phyloP scores from a whole-genome alignment of 2,329 filamentous ascomycete species.

The Fonsecaea multimorphosa region DNA sequence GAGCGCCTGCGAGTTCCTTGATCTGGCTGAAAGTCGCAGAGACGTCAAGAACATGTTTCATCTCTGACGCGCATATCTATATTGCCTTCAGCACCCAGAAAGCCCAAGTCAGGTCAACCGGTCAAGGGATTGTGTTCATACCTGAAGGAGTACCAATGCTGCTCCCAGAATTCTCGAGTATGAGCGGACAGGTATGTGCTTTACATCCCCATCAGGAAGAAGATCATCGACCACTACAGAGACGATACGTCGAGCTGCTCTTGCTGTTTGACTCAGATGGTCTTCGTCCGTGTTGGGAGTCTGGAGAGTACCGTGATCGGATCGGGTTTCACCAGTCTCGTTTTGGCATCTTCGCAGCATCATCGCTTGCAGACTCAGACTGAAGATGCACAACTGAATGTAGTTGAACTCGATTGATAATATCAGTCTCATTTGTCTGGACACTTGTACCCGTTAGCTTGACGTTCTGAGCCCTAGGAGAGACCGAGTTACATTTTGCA shows the following conservation, averaged over 20 bases:
- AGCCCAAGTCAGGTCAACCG: neutral
- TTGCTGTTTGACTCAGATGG: neutral
- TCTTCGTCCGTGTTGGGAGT: conserved; percentile 2
- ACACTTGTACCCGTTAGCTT: neutral
- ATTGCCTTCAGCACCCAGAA: neutral
- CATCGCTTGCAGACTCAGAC: conserved; percentile 7
- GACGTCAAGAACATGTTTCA: conserved; percentile 9
- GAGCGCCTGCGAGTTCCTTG: neutral
- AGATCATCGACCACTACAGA: conserved; percentile 7
- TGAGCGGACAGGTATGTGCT: conserved; percentile 10
- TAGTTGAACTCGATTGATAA: conserved; percentile 12
- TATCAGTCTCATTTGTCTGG: conserved; percentile 8
- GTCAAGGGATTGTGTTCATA: conserved; percentile 1
- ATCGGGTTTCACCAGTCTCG: neutral
- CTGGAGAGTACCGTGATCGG: neutral
- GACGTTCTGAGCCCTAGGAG: neutral
- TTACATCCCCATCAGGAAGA: conserved; percentile 8
- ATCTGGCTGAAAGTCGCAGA: conserved; percentile 9
- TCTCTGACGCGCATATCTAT: conserved; percentile 4
- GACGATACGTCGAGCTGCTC: conserved; percentile 9
- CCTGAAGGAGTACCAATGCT: conserved; percentile 7
- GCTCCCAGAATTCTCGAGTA: conserved; percentile 7
- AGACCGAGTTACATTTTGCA: conserved; percentile 9
- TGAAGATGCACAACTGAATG: conserved; percentile 12
- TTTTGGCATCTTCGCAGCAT: conserved; percentile 5